Evolutionary conservation across 2,329 filamentous ascomycete species (phyloP), one percentile per base, ranked within the genome.

Genomic region (Hypoxylon sp.): DNA sequence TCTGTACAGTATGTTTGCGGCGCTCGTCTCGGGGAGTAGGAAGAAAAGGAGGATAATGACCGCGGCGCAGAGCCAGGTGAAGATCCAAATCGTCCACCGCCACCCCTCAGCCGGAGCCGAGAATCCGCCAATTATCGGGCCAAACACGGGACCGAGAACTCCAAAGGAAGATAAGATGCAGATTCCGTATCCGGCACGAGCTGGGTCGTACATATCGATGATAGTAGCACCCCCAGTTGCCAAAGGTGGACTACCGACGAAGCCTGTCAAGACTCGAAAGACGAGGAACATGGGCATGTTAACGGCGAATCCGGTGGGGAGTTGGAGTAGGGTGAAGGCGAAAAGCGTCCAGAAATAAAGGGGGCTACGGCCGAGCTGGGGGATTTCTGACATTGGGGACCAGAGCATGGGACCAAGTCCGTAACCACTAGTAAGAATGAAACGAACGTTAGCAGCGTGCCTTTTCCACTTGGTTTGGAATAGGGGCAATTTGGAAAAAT

Each of bases 371-470:
- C 83, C 82, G 44, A 86, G 74, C 23, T 72, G 55, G 0, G 83
- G 81, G 9, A 87, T 77, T 63, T 87, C 84, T 31, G 73, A 77
- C 25, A 86, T 62, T 0, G 83, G 83, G 1, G 77, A 78, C 67
- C 78, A 84, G 21, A 86, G 53, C 47, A 85, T 66, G 2, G 81
- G 80, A 0, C 82, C 66, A 19, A 68, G 8, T 12, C 70, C 64
- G 25, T 62, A 62, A 12, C 60, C 60, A 7, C 47, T 57, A 21
- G 7, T 13, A n/a, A 19, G 13, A 27, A 15, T 5, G 20, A 9
- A 16, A 17, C 16, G 11, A 11, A 27, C 3, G 26, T 51, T 8
- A 44, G 47, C 32, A 12, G 15, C 17, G 23, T n/a, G n/a, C n/a
- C n/a, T 15, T 29, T 3, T 13, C 11, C 31, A 9, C 16, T 3